phyloP scores from a whole-genome alignment of 345 rosid species.

The Cardamine resedifolia region DNA sequence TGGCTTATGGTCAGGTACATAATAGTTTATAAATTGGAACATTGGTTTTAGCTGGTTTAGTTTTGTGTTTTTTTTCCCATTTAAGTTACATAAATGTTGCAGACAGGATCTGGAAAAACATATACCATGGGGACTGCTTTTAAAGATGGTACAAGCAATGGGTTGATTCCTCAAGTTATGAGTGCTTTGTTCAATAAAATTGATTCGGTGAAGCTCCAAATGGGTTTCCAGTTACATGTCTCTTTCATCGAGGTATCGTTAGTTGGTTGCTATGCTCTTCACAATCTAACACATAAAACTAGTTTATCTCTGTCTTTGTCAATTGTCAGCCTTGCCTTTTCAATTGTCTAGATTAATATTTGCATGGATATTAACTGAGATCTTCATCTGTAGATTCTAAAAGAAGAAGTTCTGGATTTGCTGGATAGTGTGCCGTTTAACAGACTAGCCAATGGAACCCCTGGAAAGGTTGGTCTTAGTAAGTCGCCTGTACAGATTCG shows the following conservation, averaged over 20 bases:
- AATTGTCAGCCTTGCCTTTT: not conserved
- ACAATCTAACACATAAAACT: not conserved
- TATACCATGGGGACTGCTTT: slow-evolving; percentile 86
- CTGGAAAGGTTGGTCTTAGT: slow-evolving; percentile 55
- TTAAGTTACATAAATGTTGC: slow-evolving; percentile 38
- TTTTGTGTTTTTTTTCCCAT: not conserved
- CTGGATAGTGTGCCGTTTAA: slow-evolving; percentile 55
- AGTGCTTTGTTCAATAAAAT: slow-evolving; percentile 60
- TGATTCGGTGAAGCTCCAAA: slow-evolving; percentile 53
- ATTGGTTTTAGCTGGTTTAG: not conserved
- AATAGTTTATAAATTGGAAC: not conserved
- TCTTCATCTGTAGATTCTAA: slow-evolving; percentile 57
- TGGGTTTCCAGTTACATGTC: slow-evolving; percentile 68
- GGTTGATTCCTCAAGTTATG: slow-evolving; percentile 81
- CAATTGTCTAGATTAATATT: not conserved
- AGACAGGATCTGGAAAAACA: slow-evolving; percentile 91
- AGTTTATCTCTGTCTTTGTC: not conserved
- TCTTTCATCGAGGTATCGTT: slow-evolving; percentile 79
- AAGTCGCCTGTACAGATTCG: slow-evolving; percentile 77
- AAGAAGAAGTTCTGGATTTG: slow-evolving; percentile 84
- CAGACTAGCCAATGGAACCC: slow-evolving; percentile 57
- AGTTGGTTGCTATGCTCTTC: too few relatives aligned
- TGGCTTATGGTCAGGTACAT: slow-evolving; percentile 88
- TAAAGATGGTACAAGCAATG: slow-evolving; percentile 56
- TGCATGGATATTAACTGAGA: slow-evolving; percentile 26